phyloP scores from a whole-genome alignment of 495 filamentous ascomycete genomes.

The Chaetomium tenue region DNA sequence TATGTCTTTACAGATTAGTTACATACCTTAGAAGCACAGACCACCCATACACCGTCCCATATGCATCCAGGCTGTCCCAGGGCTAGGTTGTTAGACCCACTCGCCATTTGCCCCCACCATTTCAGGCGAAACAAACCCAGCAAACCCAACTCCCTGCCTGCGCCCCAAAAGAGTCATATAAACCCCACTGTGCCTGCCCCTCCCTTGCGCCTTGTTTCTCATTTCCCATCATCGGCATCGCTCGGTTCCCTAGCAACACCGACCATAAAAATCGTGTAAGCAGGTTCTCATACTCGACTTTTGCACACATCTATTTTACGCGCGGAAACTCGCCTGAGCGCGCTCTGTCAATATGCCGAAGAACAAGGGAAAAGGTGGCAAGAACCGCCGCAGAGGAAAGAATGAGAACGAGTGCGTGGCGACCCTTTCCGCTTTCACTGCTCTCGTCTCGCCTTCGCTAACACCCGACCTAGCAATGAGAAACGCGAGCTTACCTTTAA shows the following conservation, averaged over 20 bases:
- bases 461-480: conserved; percentile 67
- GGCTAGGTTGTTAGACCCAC: conserved; percentile 11
- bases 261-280: conserved; percentile 1
- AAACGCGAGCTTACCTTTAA: conserved; percentile 98
- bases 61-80: not conserved
- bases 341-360: conserved; percentile 32
- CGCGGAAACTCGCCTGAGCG: conserved; percentile 1
- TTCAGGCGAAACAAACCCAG: conserved; percentile 22
- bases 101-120: conserved; percentile 20
- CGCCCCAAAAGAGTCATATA: conserved; percentile 31
- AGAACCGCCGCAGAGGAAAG: conserved; percentile 98
- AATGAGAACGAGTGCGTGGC: conserved; percentile 76
- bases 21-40: not conserved
- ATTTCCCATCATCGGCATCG: conserved; percentile 13
- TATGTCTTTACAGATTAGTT: too few species aligned
- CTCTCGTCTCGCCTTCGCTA: conserved; percentile 12
- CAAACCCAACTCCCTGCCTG: conserved; percentile 21
- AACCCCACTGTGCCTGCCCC: conserved; percentile 24
- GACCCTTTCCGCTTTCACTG: not conserved
- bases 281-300: conserved; percentile 3
- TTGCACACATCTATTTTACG: not conserved
- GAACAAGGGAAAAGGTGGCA: conserved; percentile 73
- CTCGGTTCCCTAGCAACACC: conserved; percentile 11
- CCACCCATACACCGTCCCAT: not conserved
- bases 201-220: conserved; percentile 20